Evolutionary conservation across 2,329 filamentous ascomycete species (phyloP).

Genomic region (Aspergillus hiratsukae): DNA sequence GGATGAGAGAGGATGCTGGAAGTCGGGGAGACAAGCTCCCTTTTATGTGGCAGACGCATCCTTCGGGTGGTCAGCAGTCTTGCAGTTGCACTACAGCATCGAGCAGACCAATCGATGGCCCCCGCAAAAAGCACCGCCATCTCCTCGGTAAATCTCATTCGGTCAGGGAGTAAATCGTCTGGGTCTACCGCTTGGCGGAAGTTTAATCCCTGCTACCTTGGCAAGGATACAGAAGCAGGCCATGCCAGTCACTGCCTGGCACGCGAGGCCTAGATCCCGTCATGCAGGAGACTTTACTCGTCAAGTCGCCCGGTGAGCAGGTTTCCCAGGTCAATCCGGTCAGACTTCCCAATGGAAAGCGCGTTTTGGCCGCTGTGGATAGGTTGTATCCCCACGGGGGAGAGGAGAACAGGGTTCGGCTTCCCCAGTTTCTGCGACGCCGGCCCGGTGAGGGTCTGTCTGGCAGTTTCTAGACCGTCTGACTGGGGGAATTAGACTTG

Average conservation of each 20-base stretch:
- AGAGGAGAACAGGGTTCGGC: neutral
- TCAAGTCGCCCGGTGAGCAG: neutral
- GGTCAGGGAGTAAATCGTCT: neutral
- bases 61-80: too few species aligned
- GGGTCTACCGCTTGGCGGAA: neutral
- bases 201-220: neutral
- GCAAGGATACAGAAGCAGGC: neutral
- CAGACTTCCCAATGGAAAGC: neutral
- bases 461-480: neutral
- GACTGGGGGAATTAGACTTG: neutral
- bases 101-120: too few species aligned
- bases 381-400: neutral
- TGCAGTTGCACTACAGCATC: too few species aligned
- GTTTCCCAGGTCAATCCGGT: neutral
- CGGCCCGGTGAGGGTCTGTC: neutral
- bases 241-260: too few species aligned
- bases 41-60: neutral
- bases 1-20: neutral
- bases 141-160: neutral
- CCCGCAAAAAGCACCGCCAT: neutral
- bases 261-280: neutral
- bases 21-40: neutral
- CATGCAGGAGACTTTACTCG: neutral
- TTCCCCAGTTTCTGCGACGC: neutral
- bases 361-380: too few species aligned